Conservation (phyloP, 2,329 filamentous ascomycete genomes). For the Stenocarpella maydis region DNA sequence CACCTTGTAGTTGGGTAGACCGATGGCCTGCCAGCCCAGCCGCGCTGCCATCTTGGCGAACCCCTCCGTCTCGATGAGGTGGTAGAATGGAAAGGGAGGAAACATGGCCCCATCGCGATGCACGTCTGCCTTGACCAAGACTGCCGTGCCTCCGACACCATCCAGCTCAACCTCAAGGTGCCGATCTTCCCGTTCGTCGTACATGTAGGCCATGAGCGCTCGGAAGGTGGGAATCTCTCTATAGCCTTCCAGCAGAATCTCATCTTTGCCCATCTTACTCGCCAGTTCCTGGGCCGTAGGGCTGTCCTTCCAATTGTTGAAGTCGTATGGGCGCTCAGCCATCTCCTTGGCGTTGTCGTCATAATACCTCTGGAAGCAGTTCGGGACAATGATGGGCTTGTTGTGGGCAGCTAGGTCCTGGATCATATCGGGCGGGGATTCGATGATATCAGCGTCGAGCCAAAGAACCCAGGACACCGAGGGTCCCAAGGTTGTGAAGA, state of each 20-base stretch:
- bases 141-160: slow-evolving; percentile 90
- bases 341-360: slow-evolving; percentile 73
- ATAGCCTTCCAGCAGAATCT: slow-evolving; percentile 94
- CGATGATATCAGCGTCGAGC: slow-evolving; percentile 92
- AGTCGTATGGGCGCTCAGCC: slow-evolving; percentile 89
- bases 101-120: slow-evolving; percentile 99
- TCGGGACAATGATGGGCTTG: slow-evolving; percentile 91
- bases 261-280: slow-evolving; percentile 84
- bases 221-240: slow-evolving; percentile 92
- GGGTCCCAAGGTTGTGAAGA: slow-evolving; percentile 94
- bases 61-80: slow-evolving; percentile 96
- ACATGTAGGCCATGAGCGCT: slow-evolving; percentile 88
- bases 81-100: slow-evolving; percentile 93
- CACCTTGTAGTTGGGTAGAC: slow-evolving; percentile 98
- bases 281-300: slow-evolving; percentile 78
- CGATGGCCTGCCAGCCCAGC: slow-evolving; percentile 83
- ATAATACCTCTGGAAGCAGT: slow-evolving; percentile 90
- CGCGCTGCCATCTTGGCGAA: slow-evolving; percentile 97
- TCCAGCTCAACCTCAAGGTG: slow-evolving; percentile 78
- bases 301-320: slow-evolving; percentile 97
- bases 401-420: slow-evolving; percentile 90
- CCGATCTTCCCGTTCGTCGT: slow-evolving; percentile 62
- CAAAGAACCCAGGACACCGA: slow-evolving; percentile 95
- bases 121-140: slow-evolving; percentile 95
- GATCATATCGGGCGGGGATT: slow-evolving; percentile 84